These are phyloP conservation scores for Neofusicoccum sp. DNA, from an alignment of 2,329 filamentous ascomycete species.

Conservation along the genomic window DNA sequence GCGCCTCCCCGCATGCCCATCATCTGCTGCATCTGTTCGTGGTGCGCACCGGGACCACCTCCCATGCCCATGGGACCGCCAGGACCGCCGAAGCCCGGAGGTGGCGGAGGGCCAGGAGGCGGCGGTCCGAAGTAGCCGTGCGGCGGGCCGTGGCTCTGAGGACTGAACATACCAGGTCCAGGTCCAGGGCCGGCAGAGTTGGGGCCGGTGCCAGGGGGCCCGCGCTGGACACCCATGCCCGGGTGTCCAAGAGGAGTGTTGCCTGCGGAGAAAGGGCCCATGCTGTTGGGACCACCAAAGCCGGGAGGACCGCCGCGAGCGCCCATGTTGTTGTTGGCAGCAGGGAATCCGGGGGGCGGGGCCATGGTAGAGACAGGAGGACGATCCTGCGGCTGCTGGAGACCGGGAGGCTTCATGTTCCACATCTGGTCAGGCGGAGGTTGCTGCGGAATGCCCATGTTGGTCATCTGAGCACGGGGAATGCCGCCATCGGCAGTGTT, in stretches of 20 bases:
- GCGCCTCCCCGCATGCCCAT: constrained; percentile 1
- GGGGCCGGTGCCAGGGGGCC: constrained; percentile 24
- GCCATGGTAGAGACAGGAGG: constrained; percentile 11
- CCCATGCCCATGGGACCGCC: constrained; percentile 16
- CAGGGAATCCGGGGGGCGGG: constrained; percentile 13
- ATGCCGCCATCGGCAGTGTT: constrained; percentile 31
- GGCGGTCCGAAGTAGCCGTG: constrained; percentile 9
- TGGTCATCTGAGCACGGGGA: constrained; percentile 35
- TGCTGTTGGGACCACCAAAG: constrained; percentile 8
- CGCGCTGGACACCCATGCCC: constrained; percentile 32
- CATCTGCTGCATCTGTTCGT: constrained; percentile 8
- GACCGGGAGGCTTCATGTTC: constrained; percentile 16
- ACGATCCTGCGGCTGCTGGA: constrained; percentile 13
- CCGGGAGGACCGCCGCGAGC: constrained; percentile 14
- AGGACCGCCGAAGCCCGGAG: constrained; percentile 14
- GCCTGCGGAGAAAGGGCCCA: constrained; percentile 31
- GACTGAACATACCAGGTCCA: constrained; percentile 8
- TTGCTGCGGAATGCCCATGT: constrained; percentile 43
- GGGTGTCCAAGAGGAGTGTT: constrained; percentile 40
- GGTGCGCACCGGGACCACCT: neutral
- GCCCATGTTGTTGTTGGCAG: neutral
- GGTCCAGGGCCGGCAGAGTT: constrained; percentile 3
- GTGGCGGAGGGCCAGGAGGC: neutral
- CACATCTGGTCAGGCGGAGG: constrained; percentile 30
- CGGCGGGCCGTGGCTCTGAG: constrained; percentile 3